A percentile compares a stretch with the other conserved stretches of the same genome.
These are phyloP conservation scores for Leishmania aethiopica DNA, from an alignment of 208 protist genomes.

Conservation along the genomic window DNA sequence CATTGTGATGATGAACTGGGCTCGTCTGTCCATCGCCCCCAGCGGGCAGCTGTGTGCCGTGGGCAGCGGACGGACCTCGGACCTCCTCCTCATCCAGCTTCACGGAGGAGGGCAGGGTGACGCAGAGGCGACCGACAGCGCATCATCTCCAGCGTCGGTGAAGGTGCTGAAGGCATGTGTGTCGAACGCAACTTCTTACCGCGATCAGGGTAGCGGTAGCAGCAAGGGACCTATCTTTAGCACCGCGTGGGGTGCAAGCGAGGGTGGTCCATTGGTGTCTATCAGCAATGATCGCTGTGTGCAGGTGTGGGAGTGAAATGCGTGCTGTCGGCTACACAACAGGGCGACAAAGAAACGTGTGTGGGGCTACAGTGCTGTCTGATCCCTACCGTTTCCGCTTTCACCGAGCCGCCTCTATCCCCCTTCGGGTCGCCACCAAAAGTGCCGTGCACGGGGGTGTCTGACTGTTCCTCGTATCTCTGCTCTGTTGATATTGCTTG, in stretches of 20 bases:
- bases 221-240: slow-evolving; percentile 37
- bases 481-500: not conserved
- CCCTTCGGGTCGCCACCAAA: not conserved
- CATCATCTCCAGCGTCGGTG: slow-evolving; percentile 3
- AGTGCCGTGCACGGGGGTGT: not conserved
- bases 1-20: slow-evolving; percentile 54
- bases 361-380: not conserved
- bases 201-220: slow-evolving; percentile 5
- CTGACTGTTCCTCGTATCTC: not conserved
- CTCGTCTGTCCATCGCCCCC: slow-evolving; percentile 49
- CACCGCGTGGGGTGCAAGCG: slow-evolving; percentile 39
- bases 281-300: slow-evolving; percentile 34
- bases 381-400: not conserved
- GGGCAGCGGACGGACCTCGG: slow-evolving; percentile 35
- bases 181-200: not conserved
- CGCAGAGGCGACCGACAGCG: not conserved
- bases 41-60: slow-evolving; percentile 51
- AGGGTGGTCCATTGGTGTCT: slow-evolving; percentile 29
- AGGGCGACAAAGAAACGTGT: not conserved
- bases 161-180: slow-evolving; percentile 24
- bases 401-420: not conserved
- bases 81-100: slow-evolving; percentile 24
- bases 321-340: not conserved
- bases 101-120: slow-evolving; percentile 7
- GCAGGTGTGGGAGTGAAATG: slow-evolving; percentile 33